Base-by-base conservation (phyloP, 2,329 filamentous ascomycete species). In the Coniochaeta ligniaria region DNA sequence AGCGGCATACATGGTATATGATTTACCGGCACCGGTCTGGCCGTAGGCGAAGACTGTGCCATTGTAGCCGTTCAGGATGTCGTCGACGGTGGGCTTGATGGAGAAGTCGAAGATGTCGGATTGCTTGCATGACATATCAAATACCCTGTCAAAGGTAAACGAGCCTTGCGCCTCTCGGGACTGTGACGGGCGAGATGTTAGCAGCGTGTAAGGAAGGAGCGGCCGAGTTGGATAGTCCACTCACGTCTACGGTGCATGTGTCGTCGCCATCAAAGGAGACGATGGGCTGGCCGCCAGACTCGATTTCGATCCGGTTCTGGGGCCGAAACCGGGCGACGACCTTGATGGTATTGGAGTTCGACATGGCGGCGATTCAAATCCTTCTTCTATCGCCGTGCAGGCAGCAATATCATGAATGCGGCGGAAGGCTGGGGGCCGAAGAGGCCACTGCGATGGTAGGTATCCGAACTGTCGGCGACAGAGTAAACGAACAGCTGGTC, bases 1-100 rank as follows among this genome's bases (percentile, higher is more conserved):
- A n/a, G n/a, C n/a, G n/a, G n/a, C n/a, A n/a, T n/a, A n/a, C 95
- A 99, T 99, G 59, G 95, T 98, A 74, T 96, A 98, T 24, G 95
- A 98, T 81, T 99, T 99, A 81, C 95, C 95, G 14, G 94, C 93
- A 75, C 95, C 95, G 0, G 95, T 99, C 81, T 98, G 95, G 66
- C 95, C 95, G 74, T 99, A 99, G 64, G 95, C 95, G 70, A 99
- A 98, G 67, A 99, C 94, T 16, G 94, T 98, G 72, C 94, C 95
- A 79, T 99, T 99, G 84, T 99, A 99, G 66, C 95, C 95, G 77
- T 98, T 96, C 66, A 99, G 83, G 67, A 99, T 97, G 74, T 98
- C 95, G 78, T 98, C 94, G 67, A 99, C 95, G 22, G 95, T 98
- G 28, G 91, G 86, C 66, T 90, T 88, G 75, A 99, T 98, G 47